These are phyloP conservation scores for Ophiosphaerella herpotricha DNA, from an alignment of 2,329 filamentous ascomycete genomes.

Conservation along the genomic window DNA sequence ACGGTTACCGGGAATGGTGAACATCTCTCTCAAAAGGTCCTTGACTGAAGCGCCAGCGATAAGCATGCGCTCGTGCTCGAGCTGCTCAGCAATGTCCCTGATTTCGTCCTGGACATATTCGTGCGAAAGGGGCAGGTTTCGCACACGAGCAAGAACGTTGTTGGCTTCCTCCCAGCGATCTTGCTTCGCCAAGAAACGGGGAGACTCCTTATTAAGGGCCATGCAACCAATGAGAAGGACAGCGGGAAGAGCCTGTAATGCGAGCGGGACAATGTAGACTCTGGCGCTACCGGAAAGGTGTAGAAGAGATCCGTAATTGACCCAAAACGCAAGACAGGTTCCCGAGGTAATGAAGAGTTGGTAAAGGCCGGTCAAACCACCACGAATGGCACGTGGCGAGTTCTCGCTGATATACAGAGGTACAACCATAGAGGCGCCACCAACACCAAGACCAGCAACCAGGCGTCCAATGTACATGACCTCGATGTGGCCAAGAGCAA, in stretches of 20 bases:
- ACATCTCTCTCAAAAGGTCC: slow-evolving; percentile 49
- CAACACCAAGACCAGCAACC: slow-evolving; percentile 59
- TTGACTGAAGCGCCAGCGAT: slow-evolving; percentile 54
- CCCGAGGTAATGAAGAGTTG: slow-evolving; percentile 62
- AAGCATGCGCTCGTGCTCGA: slow-evolving; percentile 61
- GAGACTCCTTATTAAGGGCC: slow-evolving; percentile 67
- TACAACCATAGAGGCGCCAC: slow-evolving; percentile 61
- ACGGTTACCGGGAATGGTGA: slow-evolving; percentile 56
- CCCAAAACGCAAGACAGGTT: slow-evolving; percentile 59
- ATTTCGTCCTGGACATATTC: slow-evolving; percentile 45
- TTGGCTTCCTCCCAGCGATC: slow-evolving; percentile 71
- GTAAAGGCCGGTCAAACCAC: slow-evolving; percentile 64
- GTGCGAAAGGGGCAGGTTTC: slow-evolving; percentile 53
- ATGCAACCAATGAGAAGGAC: slow-evolving; percentile 65
- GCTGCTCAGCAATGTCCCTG: slow-evolving; percentile 45
- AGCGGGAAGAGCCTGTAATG: slow-evolving; percentile 68
- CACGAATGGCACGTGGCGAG: slow-evolving; percentile 62
- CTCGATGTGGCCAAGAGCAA: slow-evolving; percentile 63
- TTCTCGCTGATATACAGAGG: slow-evolving; percentile 67
- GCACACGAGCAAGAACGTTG: slow-evolving; percentile 60
- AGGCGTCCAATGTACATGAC: slow-evolving; percentile 70
- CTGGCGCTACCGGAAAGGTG: slow-evolving; percentile 54
- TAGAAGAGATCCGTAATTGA: slow-evolving; percentile 58
- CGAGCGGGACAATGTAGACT: slow-evolving; percentile 65
- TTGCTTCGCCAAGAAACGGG: slow-evolving; percentile 69